Evolutionary conservation across 116 monocot species (phyloP).

Genomic region (Papilionanthe hybrid): DNA sequence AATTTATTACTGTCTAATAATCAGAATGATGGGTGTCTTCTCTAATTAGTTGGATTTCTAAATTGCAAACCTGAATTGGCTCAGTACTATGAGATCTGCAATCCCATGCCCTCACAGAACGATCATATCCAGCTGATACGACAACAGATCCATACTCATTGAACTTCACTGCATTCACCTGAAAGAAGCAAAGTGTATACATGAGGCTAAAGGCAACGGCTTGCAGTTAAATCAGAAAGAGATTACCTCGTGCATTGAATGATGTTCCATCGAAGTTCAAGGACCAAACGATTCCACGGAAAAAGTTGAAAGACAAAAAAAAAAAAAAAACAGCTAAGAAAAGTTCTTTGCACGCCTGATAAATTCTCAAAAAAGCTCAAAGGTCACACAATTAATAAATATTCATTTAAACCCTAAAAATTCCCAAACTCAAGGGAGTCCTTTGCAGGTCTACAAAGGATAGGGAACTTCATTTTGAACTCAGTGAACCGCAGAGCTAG

Average conservation of each 20-base stretch:
- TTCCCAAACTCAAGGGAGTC: no score
- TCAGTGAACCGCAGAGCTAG: no score
- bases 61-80: constrained; percentile 75
- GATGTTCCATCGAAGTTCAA: neutral
- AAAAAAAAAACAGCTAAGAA: no score
- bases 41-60: neutral
- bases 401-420: no score
- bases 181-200: constrained; percentile 5
- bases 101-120: constrained; percentile 83
- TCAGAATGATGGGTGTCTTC: neutral
- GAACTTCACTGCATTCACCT: constrained; percentile 96
- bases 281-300: no score
- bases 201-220: neutral
- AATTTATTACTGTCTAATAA: neutral
- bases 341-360: no score
- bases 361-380: no score
- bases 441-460: no score
- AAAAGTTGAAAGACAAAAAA: no score
- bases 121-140: constrained; percentile 93
- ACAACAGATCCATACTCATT: constrained; percentile 91
- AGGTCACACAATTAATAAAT: no score
- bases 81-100: constrained; percentile 96
- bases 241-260: neutral
- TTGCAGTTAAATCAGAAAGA: neutral
- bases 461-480: no score